phyloP scores from a whole-genome alignment of 768 basidiomycete species.

The Fomitopsis serialis region DNA sequence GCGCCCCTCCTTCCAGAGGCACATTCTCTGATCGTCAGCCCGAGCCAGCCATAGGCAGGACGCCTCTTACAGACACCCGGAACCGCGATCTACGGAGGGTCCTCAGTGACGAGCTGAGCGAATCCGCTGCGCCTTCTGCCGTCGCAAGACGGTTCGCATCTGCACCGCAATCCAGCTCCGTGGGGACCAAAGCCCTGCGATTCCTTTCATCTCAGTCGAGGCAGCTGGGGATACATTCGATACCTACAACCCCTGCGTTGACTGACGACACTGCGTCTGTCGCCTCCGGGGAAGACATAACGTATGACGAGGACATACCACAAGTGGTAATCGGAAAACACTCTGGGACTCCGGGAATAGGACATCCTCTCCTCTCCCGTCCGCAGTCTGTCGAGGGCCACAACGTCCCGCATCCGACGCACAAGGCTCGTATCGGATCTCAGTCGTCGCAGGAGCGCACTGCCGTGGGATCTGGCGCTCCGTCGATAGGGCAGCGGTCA shows the following conservation, averaged over 20 bases:
- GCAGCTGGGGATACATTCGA: background rate
- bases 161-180: constrained; percentile 2
- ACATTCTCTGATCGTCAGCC: background rate
- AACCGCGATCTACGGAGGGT: constrained; percentile 3
- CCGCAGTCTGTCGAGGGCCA: too few species aligned
- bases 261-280: constrained; percentile 5
- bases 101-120: constrained; percentile 3
- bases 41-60: background rate
- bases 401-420: too few species aligned
- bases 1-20: background rate
- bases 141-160: constrained; percentile 5
- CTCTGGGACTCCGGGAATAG: too few species aligned
- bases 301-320: too few species aligned
- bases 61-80: background rate
- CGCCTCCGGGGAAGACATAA: background rate
- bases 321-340: too few species aligned
- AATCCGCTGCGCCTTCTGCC: background rate
- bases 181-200: background rate
- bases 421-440: too few species aligned
- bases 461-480: too few species aligned
- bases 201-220: background rate
- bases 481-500: too few species aligned
- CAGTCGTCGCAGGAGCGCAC: too few species aligned
- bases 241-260: constrained; percentile 8
- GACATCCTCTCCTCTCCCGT: too few species aligned